Base-by-base conservation (phyloP, 83 land plant genomes). In the Isoetes engelmannii region DNA sequence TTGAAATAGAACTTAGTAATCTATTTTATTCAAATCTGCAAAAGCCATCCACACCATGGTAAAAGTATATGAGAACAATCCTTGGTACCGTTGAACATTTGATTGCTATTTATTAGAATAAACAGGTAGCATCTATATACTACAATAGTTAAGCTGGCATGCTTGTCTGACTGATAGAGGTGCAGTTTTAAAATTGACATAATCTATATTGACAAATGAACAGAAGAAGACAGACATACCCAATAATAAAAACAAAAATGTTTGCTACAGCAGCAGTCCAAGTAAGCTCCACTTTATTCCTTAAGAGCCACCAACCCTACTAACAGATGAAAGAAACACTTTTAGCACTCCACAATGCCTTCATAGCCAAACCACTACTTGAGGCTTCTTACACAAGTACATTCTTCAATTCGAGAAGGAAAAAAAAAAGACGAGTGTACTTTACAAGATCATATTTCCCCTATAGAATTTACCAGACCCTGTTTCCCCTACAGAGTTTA, bases 301-400 rank as follows among this genome's bases (percentile, higher is more conserved):
- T 66, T 71, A 92, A 74, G 73, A 92, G 91, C 97, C 97, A 92
- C 97, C 97, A 87, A 71, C 87, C 97, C 97, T 89, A 65, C 55
- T 47, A 18, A 19, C 46, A 61, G n/a, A 19, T 37, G 6, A 19
- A 21, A n/a, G 46, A 17, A 19, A 21, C n/a, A 45, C 9, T 4
- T 17, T 19, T 47, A 13, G 21, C 42, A 37, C 49, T 66, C 7
- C 5, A 9, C 19, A 55, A 7, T 17, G 42, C 56, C 7, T 15
- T 43, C 43, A 69, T 41, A 42, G 17, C 5, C 41, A 15, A 50
- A 46, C 47, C 48, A 42, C 47, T 9, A 6, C 62, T 28, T 51
- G 62, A 28, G 44, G 6, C 21, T 68, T 12, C 68, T 5, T 3
- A 12, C 51, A 44, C 67, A 56, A 9, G 46, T 45, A 6, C 18